Conservation (phyloP, 805 yeast genomes). For the Candida michaelii region DNA sequence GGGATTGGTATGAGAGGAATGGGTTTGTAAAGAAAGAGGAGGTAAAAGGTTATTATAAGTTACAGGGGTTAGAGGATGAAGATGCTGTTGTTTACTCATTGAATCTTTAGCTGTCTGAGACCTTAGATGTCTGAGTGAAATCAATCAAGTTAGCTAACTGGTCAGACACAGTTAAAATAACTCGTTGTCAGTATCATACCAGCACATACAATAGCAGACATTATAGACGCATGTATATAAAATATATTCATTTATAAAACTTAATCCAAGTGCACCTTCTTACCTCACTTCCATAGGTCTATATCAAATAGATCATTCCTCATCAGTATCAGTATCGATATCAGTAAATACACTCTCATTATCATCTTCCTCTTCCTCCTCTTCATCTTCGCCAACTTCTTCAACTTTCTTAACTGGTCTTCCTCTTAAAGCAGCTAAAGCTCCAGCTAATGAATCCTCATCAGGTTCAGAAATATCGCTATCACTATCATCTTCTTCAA, state of each 20-base stretch:
- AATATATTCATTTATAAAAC: no score
- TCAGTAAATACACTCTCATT: constrained; percentile 43
- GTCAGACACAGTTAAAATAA: no score
- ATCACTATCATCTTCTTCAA: constrained; percentile 36
- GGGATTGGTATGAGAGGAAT: constrained; percentile 50
- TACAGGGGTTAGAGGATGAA: constrained; percentile 44
- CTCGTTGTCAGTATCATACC: no score
- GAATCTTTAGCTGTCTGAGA: constrained; percentile 23
- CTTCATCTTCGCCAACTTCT: constrained; percentile 24
- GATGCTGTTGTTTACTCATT: constrained; percentile 46
- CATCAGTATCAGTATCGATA: constrained; percentile 47
- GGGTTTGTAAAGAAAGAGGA: constrained; percentile 47
- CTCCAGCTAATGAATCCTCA: constrained; percentile 75
- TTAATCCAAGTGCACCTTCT: no score
- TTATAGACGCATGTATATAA: no score
- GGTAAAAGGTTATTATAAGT: constrained; percentile 48
- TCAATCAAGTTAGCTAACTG: no score
- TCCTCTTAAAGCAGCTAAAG: constrained; percentile 69
- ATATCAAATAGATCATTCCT: constrained; percentile 22
- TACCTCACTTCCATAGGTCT: no score
- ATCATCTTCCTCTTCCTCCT: constrained; percentile 42
- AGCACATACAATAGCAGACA: no score
- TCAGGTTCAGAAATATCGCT: constrained; percentile 65
- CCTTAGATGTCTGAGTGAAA: no score
- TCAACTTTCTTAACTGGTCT: constrained; percentile 45